Evolutionary conservation across 805 yeast species (phyloP), one percentile per base, ranked within the genome.

Genomic region (Huiozyma naganishii): DNA sequence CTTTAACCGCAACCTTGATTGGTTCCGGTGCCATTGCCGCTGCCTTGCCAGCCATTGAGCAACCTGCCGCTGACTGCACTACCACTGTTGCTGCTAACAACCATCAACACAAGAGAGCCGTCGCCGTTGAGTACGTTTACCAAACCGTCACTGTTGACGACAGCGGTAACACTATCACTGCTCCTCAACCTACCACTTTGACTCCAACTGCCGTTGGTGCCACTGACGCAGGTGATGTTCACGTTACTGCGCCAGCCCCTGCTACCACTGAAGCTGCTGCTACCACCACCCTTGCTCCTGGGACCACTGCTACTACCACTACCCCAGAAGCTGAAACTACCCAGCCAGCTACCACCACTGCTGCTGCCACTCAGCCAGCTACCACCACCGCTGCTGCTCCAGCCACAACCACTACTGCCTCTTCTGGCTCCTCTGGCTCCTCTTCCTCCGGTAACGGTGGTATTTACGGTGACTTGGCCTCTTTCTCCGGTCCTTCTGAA

Each of bases 401-500:
- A 7, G 17, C 52, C 8, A 42, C 53, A 32, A 40, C 59, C 11
- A 38, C 67, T 37, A 47, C 71, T 29, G 17, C 54, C 23, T 28
- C 57, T 7, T 27, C 59, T 32, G 30, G 54, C 7, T 30, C 68
- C 17, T 41, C 61, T 45, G 17, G 69, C 29, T 45, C 73, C 27
- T 43, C 69, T 10, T 48, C 65, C 40, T 41, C 68, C 29, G 46
- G 69, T 32, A 52, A 70, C 29, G 67, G 59, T 43, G 57, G 62
- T 46, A 61, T 64, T 46, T 50, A 59, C 27, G 94, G 92, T 58
- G 87, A 79, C 61, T 74, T 87, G 53, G 47, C 69, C 35, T 65
- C 72, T 47, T 84, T 69, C 68, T 53, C 67, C 8, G 69, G 63
- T 54, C 92, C 95, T 56, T 52, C 72, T 45, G 69, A 64, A 40